Evolutionary conservation across 441 rosid genomes (phyloP), one percentile per base, ranked within the genome.

Genomic region (Euphorbia corollata): DNA sequence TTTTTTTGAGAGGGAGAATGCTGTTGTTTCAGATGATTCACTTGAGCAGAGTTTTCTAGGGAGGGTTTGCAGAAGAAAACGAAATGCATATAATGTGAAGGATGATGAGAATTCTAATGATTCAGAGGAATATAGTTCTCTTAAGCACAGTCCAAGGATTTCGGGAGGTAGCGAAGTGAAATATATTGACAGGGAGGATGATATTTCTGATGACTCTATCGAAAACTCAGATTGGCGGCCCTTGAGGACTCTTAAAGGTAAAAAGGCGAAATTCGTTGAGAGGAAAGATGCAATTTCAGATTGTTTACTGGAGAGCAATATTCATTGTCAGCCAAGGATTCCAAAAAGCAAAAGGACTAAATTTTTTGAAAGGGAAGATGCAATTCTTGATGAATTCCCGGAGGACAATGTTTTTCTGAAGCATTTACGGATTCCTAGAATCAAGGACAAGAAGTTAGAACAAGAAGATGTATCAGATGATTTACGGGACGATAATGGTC

Each of bases 151-250:
- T 38, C 64, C 72, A 41, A 71, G 74, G 45, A 73, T 65, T 62
- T 73, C 63, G 2, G 74, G 72, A 71, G 73, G 73, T 71, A 82
- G 65, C 32, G 70, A 56, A 67, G 51, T 64, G 55, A 75, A 67
- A 72, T 70, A 41, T 19, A 70, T 69, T 69, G 80, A 72, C 66
- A 77, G 77, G 48, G 81, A 84, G 19, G 79, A 75, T 72, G 86
- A 73, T 71, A 72, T 69, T 79, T 84, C 83, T 4, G 72, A 83
- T 74, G 90, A 80, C 71, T 80, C 83, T 48, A 59, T 47, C 18
- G 78, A 65, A 16, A 63, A 55, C 43, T 59, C 69, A 18, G 58
- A 12, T 36, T 74, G 22, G 70, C 82, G 72, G 63, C 70, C 27
- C 32, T 56, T 50, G 61, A 79, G 77, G 62, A 55, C 73, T 71